A percentile compares a stretch with the other conserved stretches of the same genome.
These are phyloP conservation scores for Penicillium rolfsii DNA, from an alignment of 2,329 filamentous ascomycete species.

Conservation along the genomic window DNA sequence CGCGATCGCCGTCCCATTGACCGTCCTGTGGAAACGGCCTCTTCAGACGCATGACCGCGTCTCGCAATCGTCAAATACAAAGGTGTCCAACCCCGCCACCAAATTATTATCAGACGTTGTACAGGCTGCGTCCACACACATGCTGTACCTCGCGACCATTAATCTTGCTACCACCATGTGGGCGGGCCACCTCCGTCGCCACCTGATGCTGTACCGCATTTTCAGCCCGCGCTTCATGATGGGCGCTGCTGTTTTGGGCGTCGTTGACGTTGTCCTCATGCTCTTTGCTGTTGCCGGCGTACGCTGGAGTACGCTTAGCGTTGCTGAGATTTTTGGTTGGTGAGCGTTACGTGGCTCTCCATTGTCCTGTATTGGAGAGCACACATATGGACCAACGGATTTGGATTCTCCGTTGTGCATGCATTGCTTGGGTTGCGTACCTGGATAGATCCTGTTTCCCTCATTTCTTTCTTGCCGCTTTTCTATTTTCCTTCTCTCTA, in stretches of 20 bases:
- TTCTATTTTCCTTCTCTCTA: neutral
- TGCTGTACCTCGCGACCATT: conserved; percentile 81
- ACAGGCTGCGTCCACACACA: conserved; percentile 72
- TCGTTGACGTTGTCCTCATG: conserved; percentile 76
- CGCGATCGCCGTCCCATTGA: conserved; percentile 74
- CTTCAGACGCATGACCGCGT: conserved; percentile 66
- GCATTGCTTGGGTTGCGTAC: neutral
- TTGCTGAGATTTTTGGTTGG: conserved; percentile 89
- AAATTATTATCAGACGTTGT: conserved; percentile 69
- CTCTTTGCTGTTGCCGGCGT: conserved; percentile 73
- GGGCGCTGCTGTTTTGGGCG: conserved; percentile 69
- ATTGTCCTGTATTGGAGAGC: neutral
- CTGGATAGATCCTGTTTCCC: neutral
- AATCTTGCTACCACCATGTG: conserved; percentile 86
- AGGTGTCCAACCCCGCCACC: conserved; percentile 33
- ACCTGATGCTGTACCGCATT: conserved; percentile 95
- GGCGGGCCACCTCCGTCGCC: conserved; percentile 82
- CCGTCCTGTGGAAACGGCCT: conserved; percentile 86
- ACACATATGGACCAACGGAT: neutral
- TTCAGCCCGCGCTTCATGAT: conserved; percentile 92
- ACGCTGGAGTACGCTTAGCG: conserved; percentile 74
- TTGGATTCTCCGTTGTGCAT: neutral
- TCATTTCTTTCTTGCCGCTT: neutral
- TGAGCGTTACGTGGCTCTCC: conserved; percentile 35
- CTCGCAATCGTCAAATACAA: conserved; percentile 20